These are phyloP conservation scores for Ascosphaera pollenicola DNA, from an alignment of 2,329 filamentous ascomycete species.

Conservation along the genomic window DNA sequence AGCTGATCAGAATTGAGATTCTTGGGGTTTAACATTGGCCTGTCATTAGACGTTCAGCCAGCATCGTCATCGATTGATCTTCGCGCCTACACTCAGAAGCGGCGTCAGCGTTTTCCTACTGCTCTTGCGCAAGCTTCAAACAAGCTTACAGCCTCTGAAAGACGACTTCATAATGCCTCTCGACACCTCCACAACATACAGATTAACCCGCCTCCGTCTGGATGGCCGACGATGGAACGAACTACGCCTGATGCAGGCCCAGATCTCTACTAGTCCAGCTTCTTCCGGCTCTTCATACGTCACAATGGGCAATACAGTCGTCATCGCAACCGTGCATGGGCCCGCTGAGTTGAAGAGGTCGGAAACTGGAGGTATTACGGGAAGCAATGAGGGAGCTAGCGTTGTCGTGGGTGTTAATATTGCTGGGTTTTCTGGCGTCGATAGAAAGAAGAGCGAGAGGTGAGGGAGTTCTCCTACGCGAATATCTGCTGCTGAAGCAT, in stretches of 20 bases:
- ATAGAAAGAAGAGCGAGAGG: slow-evolving; percentile 62
- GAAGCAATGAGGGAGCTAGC: slow-evolving; percentile 33
- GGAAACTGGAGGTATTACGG: slow-evolving; percentile 25
- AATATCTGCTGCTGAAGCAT: too few relatives aligned
- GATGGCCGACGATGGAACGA: slow-evolving; percentile 93
- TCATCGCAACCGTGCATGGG: slow-evolving; percentile 79
- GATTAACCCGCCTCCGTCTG: slow-evolving; percentile 59
- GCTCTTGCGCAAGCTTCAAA: too few relatives aligned
- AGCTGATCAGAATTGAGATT: too few relatives aligned
- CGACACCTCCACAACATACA: slow-evolving; percentile 81
- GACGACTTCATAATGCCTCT: slow-evolving; percentile 47
- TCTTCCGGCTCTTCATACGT: slow-evolving; percentile 87
- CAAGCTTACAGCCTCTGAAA: background rate
- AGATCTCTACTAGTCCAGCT: slow-evolving; percentile 78
- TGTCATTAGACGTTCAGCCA: too few relatives aligned
- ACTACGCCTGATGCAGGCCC: slow-evolving; percentile 65
- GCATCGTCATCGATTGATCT: too few relatives aligned
- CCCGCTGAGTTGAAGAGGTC: slow-evolving; percentile 46
- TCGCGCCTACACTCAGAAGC: too few relatives aligned
- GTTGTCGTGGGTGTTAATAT: slow-evolving; percentile 66
- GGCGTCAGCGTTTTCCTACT: too few relatives aligned
- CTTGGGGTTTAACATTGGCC: too few relatives aligned
- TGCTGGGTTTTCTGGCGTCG: slow-evolving; percentile 71
- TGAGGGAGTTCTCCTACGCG: too few relatives aligned
- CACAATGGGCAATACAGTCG: slow-evolving; percentile 93